Conservation (phyloP, 768 basidiomycete species). For the Filobasidium floriforme region DNA sequence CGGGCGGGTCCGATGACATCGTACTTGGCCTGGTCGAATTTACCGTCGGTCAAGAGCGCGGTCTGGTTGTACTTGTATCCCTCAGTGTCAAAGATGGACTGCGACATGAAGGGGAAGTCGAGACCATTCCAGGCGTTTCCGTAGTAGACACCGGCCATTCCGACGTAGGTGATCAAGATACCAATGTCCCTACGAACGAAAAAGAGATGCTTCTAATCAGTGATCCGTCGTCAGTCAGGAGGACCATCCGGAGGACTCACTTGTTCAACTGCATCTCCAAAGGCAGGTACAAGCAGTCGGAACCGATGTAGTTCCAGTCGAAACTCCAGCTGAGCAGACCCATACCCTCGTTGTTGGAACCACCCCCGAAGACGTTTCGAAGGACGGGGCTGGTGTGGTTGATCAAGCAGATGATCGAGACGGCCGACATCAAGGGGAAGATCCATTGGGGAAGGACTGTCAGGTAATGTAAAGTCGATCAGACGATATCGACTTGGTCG, state of each 20-base stretch:
- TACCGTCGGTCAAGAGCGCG: conserved; percentile 48
- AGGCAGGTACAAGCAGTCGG: conserved; percentile 38
- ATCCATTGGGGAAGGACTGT: conserved; percentile 47
- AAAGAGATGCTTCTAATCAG: background rate
- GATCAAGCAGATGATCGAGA: conserved; percentile 45
- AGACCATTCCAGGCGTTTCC: conserved; percentile 38
- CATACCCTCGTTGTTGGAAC: conserved; percentile 46
- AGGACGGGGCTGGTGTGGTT: conserved; percentile 36
- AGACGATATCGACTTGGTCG: too few species aligned
- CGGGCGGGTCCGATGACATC: conserved; percentile 33
- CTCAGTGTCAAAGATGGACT: conserved; percentile 47
- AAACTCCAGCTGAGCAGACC: conserved; percentile 20
- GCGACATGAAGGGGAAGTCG: conserved; percentile 43
- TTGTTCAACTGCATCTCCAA: conserved; percentile 33
- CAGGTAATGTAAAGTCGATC: background rate
- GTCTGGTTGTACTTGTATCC: conserved; percentile 52
- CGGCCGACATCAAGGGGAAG: conserved; percentile 38
- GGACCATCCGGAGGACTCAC: conserved; percentile 16
- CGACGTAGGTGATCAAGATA: conserved; percentile 26
- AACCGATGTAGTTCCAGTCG: conserved; percentile 35
- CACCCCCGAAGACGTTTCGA: conserved; percentile 47
- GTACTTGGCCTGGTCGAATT: conserved; percentile 50
- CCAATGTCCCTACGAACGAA: background rate
- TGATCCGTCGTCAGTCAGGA: too few species aligned
- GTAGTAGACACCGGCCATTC: conserved; percentile 33